A percentile compares a stretch with the other conserved stretches of the same genome.
Conservation (phyloP, 176 grass and related monocot species). For the Poa annua region DNA sequence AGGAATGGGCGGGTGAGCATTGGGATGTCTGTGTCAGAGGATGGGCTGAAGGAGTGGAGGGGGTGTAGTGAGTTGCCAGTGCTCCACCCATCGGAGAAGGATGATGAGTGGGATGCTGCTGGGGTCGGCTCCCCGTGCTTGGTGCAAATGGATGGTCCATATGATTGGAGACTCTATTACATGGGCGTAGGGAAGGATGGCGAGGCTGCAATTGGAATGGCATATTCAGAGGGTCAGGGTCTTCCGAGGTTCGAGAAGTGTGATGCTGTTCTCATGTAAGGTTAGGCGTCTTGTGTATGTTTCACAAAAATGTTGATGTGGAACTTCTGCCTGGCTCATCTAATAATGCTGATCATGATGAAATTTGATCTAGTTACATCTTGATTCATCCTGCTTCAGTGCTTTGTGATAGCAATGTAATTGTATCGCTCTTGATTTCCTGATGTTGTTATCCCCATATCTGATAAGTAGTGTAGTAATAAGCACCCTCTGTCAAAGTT, state of each 20-base stretch:
- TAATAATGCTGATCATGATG: slow-evolving; percentile 9
- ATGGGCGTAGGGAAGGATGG: slow-evolving; percentile 58
- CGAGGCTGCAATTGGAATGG: slow-evolving; percentile 67
- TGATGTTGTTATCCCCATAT: slow-evolving; percentile 19
- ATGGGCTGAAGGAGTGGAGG: slow-evolving; percentile 79
- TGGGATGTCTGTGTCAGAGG: slow-evolving; percentile 66
- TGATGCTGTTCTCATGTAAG: slow-evolving; percentile 62
- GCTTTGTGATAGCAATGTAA: not conserved
- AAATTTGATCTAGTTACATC: slow-evolving; percentile 23
- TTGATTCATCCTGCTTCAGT: not conserved
- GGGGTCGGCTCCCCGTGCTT: slow-evolving; percentile 72
- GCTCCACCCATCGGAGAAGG: slow-evolving; percentile 50
- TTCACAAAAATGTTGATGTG: slow-evolving; percentile 13
- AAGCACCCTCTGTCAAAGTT: not conserved
- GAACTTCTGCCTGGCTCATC: slow-evolving; percentile 16
- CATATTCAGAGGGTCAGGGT: slow-evolving; percentile 61
- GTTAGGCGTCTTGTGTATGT: slow-evolving; percentile 34
- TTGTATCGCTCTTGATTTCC: not conserved
- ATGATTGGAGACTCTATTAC: slow-evolving; percentile 88
- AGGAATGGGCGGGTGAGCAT: slow-evolving; percentile 52
- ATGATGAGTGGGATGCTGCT: slow-evolving; percentile 62
- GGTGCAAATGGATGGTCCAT: slow-evolving; percentile 63
- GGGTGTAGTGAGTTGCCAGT: slow-evolving; percentile 54
- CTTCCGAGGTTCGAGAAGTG: slow-evolving; percentile 69
- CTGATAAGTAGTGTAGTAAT: not conserved